Evolutionary conservation across 1,284 basidiomycete genomes (phyloP), one percentile per base, ranked within the genome.

Genomic region (Cryptococcus jaspeensis): DNA sequence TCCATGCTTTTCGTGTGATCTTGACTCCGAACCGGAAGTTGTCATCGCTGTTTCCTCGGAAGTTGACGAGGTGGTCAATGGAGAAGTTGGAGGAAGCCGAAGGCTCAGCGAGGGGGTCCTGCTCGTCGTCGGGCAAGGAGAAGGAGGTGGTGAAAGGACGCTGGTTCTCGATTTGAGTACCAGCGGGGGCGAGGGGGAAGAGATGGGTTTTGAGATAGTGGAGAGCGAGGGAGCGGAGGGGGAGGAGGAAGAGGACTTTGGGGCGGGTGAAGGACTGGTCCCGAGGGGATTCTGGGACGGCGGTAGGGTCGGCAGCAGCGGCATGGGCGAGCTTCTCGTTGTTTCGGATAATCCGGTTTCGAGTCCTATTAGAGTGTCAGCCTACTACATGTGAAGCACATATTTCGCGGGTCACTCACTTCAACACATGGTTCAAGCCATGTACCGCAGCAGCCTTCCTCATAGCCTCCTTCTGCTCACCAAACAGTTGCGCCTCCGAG

Each of bases 211-310:
- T 90, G 88, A 98, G 66, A 66, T 76, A 78, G 52, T 84, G 82
- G 6, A 90, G 80, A 0, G 92, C 95, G 40, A 87, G 87, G 39
- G 91, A 91, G 50, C 96, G 91, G 80, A 97, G 91, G 0, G 96
- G 96, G 2, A 92, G 82, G 49, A 99, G 85, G 56, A 99, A 80
- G 51, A 99, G 87, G 12, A 96, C 83, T 41, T 95, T 95, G 20
- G 96, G 95, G 8, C 96, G 88, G 1, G 94, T 97, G 78, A 98
- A 99, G 22, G 95, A 94, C 82, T 98, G 95, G 73, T 99, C 95
- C 75, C 92, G 89, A 7, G 91, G 84, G 44, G 71, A 60, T 60
- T 91, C 88, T 71, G 86, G 84, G 7, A 66, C 58, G 7, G 84
- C 83, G 41, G 84, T 39, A 16, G 62, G 50, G 13, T 55, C 42